These are phyloP conservation scores for Pulveroboletus sp. DNA, from an alignment of 768 basidiomycete genomes.

Conservation along the genomic window DNA sequence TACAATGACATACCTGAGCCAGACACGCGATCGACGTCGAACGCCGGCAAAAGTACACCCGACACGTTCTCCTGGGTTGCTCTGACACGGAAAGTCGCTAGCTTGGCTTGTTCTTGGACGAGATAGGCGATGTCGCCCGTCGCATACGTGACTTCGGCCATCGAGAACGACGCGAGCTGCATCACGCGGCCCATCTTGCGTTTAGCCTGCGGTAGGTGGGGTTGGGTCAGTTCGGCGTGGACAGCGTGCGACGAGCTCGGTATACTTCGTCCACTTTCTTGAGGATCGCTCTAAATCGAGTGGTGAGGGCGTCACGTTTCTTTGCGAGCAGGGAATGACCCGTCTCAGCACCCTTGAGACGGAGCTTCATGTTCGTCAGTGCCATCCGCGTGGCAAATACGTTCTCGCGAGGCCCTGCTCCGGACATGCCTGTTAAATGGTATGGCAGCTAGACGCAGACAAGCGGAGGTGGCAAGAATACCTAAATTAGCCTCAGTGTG, in stretches of 20 bases:
- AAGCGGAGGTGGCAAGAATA: too few relatives aligned
- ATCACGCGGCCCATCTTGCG: constrained; percentile 98
- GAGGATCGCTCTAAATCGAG: constrained; percentile 90
- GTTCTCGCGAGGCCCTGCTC: constrained; percentile 85
- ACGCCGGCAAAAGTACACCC: constrained; percentile 92
- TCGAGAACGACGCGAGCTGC: constrained; percentile 97
- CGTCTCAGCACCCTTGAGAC: constrained; percentile 89
- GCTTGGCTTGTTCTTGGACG: constrained; percentile 92
- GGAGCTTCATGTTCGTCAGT: constrained; percentile 85
- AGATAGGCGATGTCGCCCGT: constrained; percentile 97
- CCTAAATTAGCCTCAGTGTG: too few relatives aligned
- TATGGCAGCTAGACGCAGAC: too few relatives aligned
- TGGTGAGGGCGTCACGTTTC: constrained; percentile 96
- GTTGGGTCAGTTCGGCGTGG: constrained; percentile 18
- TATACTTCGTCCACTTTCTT: constrained; percentile 95
- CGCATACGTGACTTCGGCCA: constrained; percentile 97
- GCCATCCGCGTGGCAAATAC: constrained; percentile 98
- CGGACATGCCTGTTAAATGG: constrained; percentile 63
- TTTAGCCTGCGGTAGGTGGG: constrained; percentile 65
- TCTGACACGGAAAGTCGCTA: constrained; percentile 88
- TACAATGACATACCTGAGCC: constrained; percentile 61
- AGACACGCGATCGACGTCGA: constrained; percentile 83
- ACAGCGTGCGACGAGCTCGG: constrained; percentile 3
- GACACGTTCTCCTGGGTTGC: constrained; percentile 98
- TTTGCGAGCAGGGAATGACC: constrained; percentile 95